Evolutionary conservation across 106 monocot genomes (phyloP).

Genomic region (Dendrobium huoshanense): DNA sequence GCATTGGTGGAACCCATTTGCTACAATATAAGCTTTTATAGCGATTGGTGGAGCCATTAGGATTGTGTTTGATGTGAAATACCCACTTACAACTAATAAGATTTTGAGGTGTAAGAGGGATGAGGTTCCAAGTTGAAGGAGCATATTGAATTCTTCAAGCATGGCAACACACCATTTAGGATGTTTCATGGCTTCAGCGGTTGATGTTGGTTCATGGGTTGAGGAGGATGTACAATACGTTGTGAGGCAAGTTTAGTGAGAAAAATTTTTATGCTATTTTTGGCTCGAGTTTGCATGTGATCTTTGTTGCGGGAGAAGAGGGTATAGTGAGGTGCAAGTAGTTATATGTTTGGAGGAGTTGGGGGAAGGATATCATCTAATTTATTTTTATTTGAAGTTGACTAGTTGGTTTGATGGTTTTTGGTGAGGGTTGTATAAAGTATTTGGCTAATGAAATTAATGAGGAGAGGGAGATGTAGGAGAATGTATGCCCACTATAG

Average conservation of each 20-base stretch:
- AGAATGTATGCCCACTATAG: too few relatives aligned
- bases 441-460: too few relatives aligned
- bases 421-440: too few relatives aligned
- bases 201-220: background rate
- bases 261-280: background rate
- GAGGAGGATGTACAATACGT: background rate
- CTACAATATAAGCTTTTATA: background rate
- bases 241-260: background rate
- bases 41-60: background rate
- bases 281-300: too few relatives aligned
- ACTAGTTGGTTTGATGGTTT: too few relatives aligned
- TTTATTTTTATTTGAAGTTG: too few relatives aligned
- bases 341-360: too few relatives aligned
- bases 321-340: too few relatives aligned
- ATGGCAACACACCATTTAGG: background rate
- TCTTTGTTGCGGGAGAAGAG: too few relatives aligned
- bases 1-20: background rate
- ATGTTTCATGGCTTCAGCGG: background rate
- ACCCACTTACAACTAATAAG: background rate
- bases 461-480: too few relatives aligned
- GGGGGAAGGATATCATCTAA: too few relatives aligned
- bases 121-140: background rate
- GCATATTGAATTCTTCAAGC: background rate
- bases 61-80: background rate
- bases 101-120: background rate